Conservation (phyloP, 2,329 filamentous ascomycete species). For the Arachnopeziza araneosa region DNA sequence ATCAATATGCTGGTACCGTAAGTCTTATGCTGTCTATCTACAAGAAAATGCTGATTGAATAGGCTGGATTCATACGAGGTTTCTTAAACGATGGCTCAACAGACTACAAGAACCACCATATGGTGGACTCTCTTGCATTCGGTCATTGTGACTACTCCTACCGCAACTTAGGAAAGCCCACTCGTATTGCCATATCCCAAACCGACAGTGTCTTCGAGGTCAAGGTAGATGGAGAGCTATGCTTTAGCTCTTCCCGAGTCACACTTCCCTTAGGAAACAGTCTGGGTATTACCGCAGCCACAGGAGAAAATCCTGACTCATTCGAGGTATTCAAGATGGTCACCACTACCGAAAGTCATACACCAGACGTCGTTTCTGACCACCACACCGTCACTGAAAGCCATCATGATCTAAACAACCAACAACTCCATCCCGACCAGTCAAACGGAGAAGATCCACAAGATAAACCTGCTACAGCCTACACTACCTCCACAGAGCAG, state of each 20-base stretch:
- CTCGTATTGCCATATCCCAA: constrained; percentile 69
- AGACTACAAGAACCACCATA: constrained; percentile 71
- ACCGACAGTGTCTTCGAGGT: constrained; percentile 66
- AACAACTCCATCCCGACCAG: constrained; percentile 27
- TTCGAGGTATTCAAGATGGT: constrained; percentile 90
- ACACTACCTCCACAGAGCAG: constrained; percentile 49
- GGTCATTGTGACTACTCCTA: constrained; percentile 89
- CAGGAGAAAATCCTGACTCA: constrained; percentile 86
- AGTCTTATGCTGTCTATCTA: constrained; percentile 10
- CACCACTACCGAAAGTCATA: constrained; percentile 52
- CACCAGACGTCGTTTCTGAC: constrained; percentile 26
- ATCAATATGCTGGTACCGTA: constrained; percentile 69
- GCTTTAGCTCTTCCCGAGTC: constrained; percentile 80
- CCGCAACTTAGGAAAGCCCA: constrained; percentile 83
- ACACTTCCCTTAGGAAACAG: constrained; percentile 73
- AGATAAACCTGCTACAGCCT: constrained; percentile 35
- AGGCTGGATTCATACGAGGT: constrained; percentile 76
- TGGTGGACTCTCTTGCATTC: constrained; percentile 81
- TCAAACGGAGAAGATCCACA: constrained; percentile 1
- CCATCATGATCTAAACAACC: constrained; percentile 14
- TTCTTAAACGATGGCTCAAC: constrained; percentile 88
- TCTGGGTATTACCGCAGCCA: constrained; percentile 83
- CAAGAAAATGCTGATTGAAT: constrained; percentile 9
- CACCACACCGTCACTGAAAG: constrained; percentile 17
- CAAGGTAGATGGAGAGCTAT: constrained; percentile 70